Evolutionary conservation across 345 rosid species (phyloP).

Genomic region (Sisymbrium irio): DNA sequence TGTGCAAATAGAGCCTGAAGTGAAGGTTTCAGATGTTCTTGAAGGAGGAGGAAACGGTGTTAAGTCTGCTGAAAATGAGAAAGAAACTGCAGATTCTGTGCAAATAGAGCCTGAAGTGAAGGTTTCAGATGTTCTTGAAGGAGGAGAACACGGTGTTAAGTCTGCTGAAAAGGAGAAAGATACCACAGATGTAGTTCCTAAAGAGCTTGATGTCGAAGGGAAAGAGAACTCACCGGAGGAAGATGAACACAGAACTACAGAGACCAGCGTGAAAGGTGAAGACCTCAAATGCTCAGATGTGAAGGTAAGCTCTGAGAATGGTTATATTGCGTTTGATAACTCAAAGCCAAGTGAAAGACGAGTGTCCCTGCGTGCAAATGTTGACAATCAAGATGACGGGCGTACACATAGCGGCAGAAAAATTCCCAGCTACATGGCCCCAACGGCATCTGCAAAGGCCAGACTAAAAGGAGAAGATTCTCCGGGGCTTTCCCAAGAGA

Average conservation of each 20-base stretch:
- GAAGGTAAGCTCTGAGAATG: slow-evolving; percentile 38
- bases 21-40: slow-evolving; percentile 17
- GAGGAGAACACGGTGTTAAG: background rate
- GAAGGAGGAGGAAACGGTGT: slow-evolving; percentile 5
- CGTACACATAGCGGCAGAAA: slow-evolving; percentile 43
- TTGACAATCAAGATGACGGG: slow-evolving; percentile 49
- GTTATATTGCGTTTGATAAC: slow-evolving; percentile 33
- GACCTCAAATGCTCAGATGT: slow-evolving; percentile 32
- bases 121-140: slow-evolving; percentile 21
- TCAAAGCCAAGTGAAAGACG: slow-evolving; percentile 52
- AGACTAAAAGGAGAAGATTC: slow-evolving; percentile 66
- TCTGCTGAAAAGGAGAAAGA: slow-evolving; percentile 33
- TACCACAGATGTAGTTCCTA: slow-evolving; percentile 20
- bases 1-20: slow-evolving; percentile 31
- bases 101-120: slow-evolving; percentile 30
- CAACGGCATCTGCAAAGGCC: slow-evolving; percentile 82
- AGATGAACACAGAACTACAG: slow-evolving; percentile 33
- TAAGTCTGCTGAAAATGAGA: slow-evolving; percentile 34
- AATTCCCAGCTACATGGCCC: slow-evolving; percentile 83
- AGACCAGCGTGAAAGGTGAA: slow-evolving; percentile 39
- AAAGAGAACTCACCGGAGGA: slow-evolving; percentile 29
- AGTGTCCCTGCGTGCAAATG: slow-evolving; percentile 49
- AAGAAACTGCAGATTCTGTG: slow-evolving; percentile 14
- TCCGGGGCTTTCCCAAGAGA: slow-evolving; percentile 44
- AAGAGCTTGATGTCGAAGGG: slow-evolving; percentile 28